Evolutionary conservation across 2,329 filamentous ascomycete genomes (phyloP).

Genomic region (Alternaria sp.): DNA sequence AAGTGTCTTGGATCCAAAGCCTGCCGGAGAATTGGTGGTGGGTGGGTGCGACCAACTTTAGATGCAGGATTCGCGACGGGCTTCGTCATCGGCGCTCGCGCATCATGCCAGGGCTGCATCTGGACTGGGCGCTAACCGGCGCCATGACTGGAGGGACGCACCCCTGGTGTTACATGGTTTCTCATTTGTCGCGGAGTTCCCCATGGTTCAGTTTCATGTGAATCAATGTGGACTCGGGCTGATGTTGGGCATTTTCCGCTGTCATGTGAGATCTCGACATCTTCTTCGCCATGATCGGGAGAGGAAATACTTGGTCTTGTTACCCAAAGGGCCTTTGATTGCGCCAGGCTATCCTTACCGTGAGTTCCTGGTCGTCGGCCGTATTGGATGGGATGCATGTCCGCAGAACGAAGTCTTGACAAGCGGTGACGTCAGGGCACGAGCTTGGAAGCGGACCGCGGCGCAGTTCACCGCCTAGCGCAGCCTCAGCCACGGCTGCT

Average conservation of each 20-base stretch:
- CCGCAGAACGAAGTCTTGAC: neutral
- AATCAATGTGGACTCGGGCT: slow-evolving; percentile 14
- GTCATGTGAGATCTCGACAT: neutral
- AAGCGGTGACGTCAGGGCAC: slow-evolving; percentile 29
- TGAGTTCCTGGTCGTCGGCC: slow-evolving; percentile 18
- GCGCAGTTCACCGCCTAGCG: slow-evolving; percentile 4
- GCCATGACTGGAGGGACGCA: slow-evolving; percentile 19
- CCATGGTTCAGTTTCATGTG: slow-evolving; percentile 3
- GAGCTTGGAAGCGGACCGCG: slow-evolving; percentile 3
- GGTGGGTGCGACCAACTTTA: slow-evolving; percentile 33
- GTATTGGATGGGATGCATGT: slow-evolving; percentile 21
- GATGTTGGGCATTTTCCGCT: slow-evolving; percentile 20
- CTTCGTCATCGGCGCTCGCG: slow-evolving; percentile 39
- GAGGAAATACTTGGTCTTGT: neutral
- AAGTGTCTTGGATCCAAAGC: slow-evolving; percentile 14
- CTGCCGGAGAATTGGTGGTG: slow-evolving; percentile 15
- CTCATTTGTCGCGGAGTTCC: slow-evolving; percentile 16
- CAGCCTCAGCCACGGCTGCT: slow-evolving; percentile 21
- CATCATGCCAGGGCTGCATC: slow-evolving; percentile 12
- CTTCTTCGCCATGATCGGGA: neutral
- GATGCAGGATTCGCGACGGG: slow-evolving; percentile 18
- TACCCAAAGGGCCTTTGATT: slow-evolving; percentile 3
- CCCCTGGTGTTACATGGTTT: slow-evolving; percentile 9
- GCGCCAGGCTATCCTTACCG: slow-evolving; percentile 29
- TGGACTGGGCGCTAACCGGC: slow-evolving; percentile 15